Evolutionary conservation across 345 rosid species (phyloP), one percentile per base, ranked within the genome.

Genomic region (Physaria fendleri): DNA sequence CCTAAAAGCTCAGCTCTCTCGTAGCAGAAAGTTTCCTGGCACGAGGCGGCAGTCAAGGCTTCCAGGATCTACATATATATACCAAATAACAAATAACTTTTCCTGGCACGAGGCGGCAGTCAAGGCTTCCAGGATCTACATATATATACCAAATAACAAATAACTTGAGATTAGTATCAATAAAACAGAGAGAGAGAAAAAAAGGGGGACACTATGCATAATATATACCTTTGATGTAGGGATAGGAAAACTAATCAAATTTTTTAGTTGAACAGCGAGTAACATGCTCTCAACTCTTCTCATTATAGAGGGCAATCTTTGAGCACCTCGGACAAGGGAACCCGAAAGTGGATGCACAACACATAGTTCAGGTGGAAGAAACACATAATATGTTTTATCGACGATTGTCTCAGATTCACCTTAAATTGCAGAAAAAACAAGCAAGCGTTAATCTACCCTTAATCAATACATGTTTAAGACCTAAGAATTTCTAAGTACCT

Each of bases 51-150:
- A 30, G 99, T 93, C 81, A 87, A 79, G 44, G 99, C 97, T 71
- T 93, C 97, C 81, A 93, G 75, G 47, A 93, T 83, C 99, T 89
- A 76, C 28, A 45, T 15, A 72, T n/a, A n/a, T n/a, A n/a, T n/a
- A n/a, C n/a, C n/a, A n/a, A n/a, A n/a, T n/a, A n/a, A n/a, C n/a
- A n/a, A n/a, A n/a, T n/a, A n/a, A n/a, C n/a, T n/a, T 87, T 76
- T 93, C 99, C 69, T 93, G 99, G 83, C 99, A 93, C 23, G 97
- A 93, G 49, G 97, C 99, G 2, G 97, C 97, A 30, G 99, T 93
- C 81, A 87, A 79, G 44, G 99, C 97, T 71, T 93, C 97, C 81
- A 93, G 75, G 47, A 93, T 83, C 99, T 89, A 76, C 37, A 32
- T 32, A 11, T 9, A 61, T 20, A 55, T 24, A 56, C 24, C 21